These are phyloP conservation scores for Elsinoe batatas DNA, from an alignment of 2,329 filamentous ascomycete species.

Conservation along the genomic window DNA sequence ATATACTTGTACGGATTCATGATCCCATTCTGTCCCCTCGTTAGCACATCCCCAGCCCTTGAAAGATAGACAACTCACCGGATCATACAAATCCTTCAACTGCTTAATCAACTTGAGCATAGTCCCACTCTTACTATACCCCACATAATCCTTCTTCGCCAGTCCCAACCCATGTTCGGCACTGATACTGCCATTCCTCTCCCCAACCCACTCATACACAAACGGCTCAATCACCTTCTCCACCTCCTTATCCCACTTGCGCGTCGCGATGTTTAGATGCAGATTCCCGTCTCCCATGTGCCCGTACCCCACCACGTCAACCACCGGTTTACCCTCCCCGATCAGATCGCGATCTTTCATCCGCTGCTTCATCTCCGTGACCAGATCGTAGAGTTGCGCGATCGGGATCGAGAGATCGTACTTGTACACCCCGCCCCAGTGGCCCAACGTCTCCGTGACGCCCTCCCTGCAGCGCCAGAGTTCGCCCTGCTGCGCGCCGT, in stretches of 20 bases:
- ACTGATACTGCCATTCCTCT: constrained; percentile 84
- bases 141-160: constrained; percentile 91
- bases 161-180: constrained; percentile 91
- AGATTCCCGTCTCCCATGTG: constrained; percentile 98
- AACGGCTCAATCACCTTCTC: constrained; percentile 86
- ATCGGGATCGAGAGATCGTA: constrained; percentile 96
- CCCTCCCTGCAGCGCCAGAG: constrained; percentile 93
- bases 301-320: constrained; percentile 89
- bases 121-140: constrained; percentile 80
- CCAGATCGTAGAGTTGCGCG: constrained; percentile 73
- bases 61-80: constrained; percentile 50
- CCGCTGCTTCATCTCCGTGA: constrained; percentile 70
- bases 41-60: constrained; percentile 17
- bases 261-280: constrained; percentile 79
- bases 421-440: constrained; percentile 95
- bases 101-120: constrained; percentile 90
- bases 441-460: constrained; percentile 77
- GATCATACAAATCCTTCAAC: constrained; percentile 89
- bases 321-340: constrained; percentile 62
- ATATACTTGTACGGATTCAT: constrained; percentile 99
- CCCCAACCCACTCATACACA: constrained; percentile 93
- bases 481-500: constrained; percentile 76
- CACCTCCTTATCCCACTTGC: constrained; percentile 75
- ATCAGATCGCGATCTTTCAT: constrained; percentile 66
- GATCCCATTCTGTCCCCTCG: constrained; percentile 65